Evolutionary conservation across 371 early-diverging fungal species (phyloP).

Genomic region (Chytridium lagenaria): DNA sequence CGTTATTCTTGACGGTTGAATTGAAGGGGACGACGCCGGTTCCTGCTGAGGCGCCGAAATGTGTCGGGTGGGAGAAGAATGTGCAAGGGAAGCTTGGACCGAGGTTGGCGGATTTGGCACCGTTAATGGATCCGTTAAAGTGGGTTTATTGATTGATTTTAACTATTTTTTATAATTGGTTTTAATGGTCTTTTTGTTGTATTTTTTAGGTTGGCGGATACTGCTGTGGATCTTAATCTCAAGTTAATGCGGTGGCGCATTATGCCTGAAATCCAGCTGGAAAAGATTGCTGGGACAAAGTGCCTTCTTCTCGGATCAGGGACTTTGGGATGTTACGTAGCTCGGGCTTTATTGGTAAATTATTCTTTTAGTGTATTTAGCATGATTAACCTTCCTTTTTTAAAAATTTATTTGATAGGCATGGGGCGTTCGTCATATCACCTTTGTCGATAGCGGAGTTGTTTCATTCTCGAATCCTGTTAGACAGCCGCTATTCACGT

Average conservation of each 20-base stretch:
- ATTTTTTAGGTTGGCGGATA: slow-evolving; percentile 70
- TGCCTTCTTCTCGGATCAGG: slow-evolving; percentile 92
- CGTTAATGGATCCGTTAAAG: slow-evolving; percentile 78
- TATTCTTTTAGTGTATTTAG: too few relatives aligned
- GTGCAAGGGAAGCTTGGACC: slow-evolving; percentile 79
- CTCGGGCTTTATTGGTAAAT: slow-evolving; percentile 72
- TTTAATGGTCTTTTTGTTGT: too few relatives aligned
- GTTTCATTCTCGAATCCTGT: slow-evolving; percentile 96
- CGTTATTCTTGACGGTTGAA: slow-evolving; percentile 34
- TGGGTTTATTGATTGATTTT: not conserved
- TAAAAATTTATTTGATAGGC: slow-evolving; percentile 58
- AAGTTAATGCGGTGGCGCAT: slow-evolving; percentile 96
- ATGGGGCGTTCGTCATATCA: slow-evolving; percentile 93
- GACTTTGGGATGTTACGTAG: slow-evolving; percentile 95
- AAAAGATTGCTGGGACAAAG: slow-evolving; percentile 72
- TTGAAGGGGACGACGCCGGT: slow-evolving; percentile 21
- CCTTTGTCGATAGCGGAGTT: slow-evolving; percentile 90
- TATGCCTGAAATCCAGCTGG: slow-evolving; percentile 83
- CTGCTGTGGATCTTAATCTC: slow-evolving; percentile 90
- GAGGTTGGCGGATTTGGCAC: slow-evolving; percentile 81
- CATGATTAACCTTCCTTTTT: not conserved
- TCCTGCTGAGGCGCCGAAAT: slow-evolving; percentile 54
- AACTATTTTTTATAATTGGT: slow-evolving; percentile 3
- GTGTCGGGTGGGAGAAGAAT: slow-evolving; percentile 93
- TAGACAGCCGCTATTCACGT: slow-evolving; percentile 91